phyloP scores from a whole-genome alignment of 352 stramenopile genomes.

The Phytophthora macrochlamydospora region DNA sequence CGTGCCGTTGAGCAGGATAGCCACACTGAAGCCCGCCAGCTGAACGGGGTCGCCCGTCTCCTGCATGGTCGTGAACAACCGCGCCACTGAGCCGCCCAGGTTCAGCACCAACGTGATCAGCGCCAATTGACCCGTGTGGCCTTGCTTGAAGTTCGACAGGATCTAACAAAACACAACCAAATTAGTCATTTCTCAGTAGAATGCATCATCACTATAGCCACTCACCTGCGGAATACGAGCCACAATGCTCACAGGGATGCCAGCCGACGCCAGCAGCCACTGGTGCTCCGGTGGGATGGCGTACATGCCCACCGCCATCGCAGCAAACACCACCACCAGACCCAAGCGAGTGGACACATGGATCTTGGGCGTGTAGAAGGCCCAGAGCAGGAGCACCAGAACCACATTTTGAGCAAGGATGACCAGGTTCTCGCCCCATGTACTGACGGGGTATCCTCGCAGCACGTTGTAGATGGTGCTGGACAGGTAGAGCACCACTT shows the following conservation, averaged over 20 bases:
- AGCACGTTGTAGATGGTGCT: conserved; percentile 87
- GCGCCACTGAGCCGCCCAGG: conserved; percentile 77
- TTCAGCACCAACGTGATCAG: conserved; percentile 88
- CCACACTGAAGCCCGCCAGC: conserved; percentile 71
- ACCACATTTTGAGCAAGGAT: conserved; percentile 88
- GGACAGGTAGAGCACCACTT: conserved; percentile 84
- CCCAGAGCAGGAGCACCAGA: conserved; percentile 83
- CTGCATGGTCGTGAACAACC: conserved; percentile 89
- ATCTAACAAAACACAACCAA: conserved; percentile 43
- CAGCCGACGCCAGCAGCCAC: conserved; percentile 73
- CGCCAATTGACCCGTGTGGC: conserved; percentile 88
- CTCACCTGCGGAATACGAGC: conserved; percentile 80
- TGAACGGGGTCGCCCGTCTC: conserved; percentile 85
- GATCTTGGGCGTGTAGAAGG: conserved; percentile 69
- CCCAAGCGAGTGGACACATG: conserved; percentile 47
- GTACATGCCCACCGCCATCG: conserved; percentile 57
- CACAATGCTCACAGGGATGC: conserved; percentile 81
- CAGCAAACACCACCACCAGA: conserved; percentile 55
- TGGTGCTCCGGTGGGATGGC: conserved; percentile 74
- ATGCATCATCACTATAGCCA: neutral
- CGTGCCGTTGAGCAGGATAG: conserved; percentile 76
- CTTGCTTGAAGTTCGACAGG: conserved; percentile 88
- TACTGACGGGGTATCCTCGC: conserved; percentile 83
- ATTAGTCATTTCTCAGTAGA: neutral
- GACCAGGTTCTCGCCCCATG: conserved; percentile 86